These are phyloP conservation scores for Sugiyamaella paludigena DNA, from an alignment of 1,139 yeast genomes.

Conservation along the genomic window DNA sequence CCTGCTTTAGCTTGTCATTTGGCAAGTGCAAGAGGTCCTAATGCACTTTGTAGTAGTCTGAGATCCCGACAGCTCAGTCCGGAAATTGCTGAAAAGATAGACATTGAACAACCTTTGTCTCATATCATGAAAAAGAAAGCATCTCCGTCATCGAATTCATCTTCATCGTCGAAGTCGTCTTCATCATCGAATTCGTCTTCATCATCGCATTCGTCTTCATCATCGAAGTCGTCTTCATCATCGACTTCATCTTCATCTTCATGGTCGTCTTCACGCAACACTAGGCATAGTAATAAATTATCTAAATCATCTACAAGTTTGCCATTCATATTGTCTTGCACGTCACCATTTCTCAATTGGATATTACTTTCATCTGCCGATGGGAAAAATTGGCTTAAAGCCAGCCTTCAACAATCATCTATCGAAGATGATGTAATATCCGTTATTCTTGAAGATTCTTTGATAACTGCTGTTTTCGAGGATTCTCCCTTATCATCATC, in stretches of 20 bases:
- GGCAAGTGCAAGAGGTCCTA: conserved; percentile 20
- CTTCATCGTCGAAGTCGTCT: too few relatives aligned
- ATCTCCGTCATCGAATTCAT: too few relatives aligned
- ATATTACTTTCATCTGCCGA: too few relatives aligned
- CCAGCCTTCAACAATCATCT: too few relatives aligned
- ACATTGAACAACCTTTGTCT: not conserved
- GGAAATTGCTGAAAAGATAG: not conserved
- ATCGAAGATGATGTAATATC: too few relatives aligned
- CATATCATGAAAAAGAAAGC: too few relatives aligned
- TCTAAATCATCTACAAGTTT: conserved; percentile 1
- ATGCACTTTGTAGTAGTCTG: conserved; percentile 18
- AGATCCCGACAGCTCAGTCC: conserved; percentile 5
- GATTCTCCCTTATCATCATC: too few relatives aligned
- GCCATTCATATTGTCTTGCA: conserved; percentile 1
- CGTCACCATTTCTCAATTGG: not conserved
- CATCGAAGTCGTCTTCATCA: too few relatives aligned
- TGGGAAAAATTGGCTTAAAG: too few relatives aligned
- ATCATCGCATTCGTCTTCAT: too few relatives aligned
- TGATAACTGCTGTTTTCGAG: too few relatives aligned
- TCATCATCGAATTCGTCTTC: not conserved
- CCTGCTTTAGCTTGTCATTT: conserved; percentile 25
- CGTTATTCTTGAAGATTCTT: too few relatives aligned
- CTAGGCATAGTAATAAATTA: not conserved
- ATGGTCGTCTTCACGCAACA: not conserved
- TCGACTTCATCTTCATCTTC: not conserved